Conservation (phyloP, 169 alveolate species). For the Eimeria falciformis region DNA sequence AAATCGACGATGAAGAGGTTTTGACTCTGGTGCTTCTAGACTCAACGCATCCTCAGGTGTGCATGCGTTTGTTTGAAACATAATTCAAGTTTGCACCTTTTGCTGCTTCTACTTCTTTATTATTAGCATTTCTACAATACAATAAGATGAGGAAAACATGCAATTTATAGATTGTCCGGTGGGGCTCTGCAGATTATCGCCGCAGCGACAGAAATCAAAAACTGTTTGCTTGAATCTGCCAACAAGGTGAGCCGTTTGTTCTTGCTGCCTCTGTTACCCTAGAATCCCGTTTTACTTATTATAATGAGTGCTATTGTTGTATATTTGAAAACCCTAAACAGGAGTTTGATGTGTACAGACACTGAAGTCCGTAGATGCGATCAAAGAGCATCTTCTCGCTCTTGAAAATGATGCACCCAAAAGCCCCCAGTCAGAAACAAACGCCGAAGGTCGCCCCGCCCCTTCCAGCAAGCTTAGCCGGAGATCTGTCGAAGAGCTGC, state of each 20-base stretch:
- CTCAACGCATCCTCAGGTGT: conserved; percentile 65
- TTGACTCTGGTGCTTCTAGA: conserved; percentile 64
- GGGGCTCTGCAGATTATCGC: neutral
- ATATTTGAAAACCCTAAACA: neutral
- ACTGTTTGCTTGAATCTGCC: neutral
- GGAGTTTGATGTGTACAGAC: neutral
- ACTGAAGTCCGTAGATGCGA: conserved; percentile 10
- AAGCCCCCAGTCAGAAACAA: neutral
- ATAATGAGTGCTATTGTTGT: neutral
- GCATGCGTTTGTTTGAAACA: neutral
- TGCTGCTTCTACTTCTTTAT: neutral
- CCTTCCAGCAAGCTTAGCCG: neutral
- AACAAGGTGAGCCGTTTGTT: neutral
- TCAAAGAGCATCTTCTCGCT: neutral
- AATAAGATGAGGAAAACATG: neutral
- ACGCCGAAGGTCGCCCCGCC: neutral
- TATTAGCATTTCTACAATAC: no score
- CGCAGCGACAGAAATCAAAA: conserved; percentile 40
- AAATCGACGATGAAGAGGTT: conserved; percentile 73
- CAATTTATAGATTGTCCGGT: no score
- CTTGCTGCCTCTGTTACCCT: no score
- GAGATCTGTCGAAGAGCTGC: neutral
- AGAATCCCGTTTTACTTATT: neutral
- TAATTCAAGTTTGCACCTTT: neutral
- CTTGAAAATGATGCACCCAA: neutral